Evolutionary conservation across 176 grass and related monocot genomes (phyloP).

Genomic region (Cocos nucifera): DNA sequence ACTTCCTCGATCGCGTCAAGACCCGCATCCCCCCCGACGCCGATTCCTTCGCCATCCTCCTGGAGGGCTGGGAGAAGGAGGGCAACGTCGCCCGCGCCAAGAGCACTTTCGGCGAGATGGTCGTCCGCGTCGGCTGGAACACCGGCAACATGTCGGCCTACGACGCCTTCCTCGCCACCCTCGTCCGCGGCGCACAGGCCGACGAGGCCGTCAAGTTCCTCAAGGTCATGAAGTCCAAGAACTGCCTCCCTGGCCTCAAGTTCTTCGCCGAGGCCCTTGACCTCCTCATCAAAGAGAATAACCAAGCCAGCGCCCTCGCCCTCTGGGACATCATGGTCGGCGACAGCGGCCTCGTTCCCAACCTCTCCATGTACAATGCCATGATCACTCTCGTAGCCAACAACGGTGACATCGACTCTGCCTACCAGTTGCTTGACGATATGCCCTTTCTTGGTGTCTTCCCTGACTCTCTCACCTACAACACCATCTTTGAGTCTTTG

Average conservation of each 20-base stretch:
- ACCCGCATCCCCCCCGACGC: constrained; percentile 32
- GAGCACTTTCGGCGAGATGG: constrained; percentile 64
- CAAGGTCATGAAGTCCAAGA: constrained; percentile 50
- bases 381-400: constrained; percentile 48
- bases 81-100: constrained; percentile 37
- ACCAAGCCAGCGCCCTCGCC: constrained; percentile 18
- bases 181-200: constrained; percentile 30
- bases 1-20: constrained; percentile 51
- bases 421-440: constrained; percentile 51
- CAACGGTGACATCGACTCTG: constrained; percentile 24
- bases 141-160: constrained; percentile 30
- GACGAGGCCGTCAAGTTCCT: constrained; percentile 51
- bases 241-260: constrained; percentile 54
- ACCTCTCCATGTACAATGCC: constrained; percentile 46
- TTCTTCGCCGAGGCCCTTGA: constrained; percentile 49
- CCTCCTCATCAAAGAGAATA: constrained; percentile 20
- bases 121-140: constrained; percentile 52
- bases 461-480: constrained; percentile 52
- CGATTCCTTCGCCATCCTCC: constrained; percentile 70
- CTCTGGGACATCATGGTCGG: constrained; percentile 66
- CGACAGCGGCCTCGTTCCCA: constrained; percentile 41
- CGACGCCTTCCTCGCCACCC: constrained; percentile 60
- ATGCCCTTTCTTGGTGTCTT: constrained; percentile 72
- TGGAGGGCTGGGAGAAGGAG: constrained; percentile 75
- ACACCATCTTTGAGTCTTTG: constrained; percentile 54